phyloP scores from a whole-genome alignment of 2,329 filamentous ascomycete genomes.

The Fusarium sulawesiense region DNA sequence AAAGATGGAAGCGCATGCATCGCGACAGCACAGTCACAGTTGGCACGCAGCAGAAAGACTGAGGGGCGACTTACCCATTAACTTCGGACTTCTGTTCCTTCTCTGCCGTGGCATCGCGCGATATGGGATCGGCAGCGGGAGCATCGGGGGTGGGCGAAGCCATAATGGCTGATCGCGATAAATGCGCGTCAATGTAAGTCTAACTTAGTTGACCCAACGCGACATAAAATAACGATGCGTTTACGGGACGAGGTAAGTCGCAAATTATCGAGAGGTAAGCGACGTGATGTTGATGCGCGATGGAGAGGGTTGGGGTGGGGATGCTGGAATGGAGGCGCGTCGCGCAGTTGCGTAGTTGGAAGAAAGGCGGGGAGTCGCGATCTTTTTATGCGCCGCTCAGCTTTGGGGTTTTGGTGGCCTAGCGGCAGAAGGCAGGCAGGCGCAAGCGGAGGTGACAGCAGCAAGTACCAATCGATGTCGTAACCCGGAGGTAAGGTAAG shows the following conservation, averaged over 20 bases:
- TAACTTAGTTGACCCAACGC: slow-evolving; percentile 48
- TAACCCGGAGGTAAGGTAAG: slow-evolving; percentile 30
- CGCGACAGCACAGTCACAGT: slow-evolving; percentile 24
- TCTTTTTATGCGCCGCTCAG: slow-evolving; percentile 33
- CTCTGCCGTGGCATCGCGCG: slow-evolving; percentile 47
- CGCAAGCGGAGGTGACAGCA: slow-evolving; percentile 38
- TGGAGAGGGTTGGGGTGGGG: slow-evolving; percentile 28
- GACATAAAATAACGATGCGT: slow-evolving; percentile 52
- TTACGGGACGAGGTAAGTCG: slow-evolving; percentile 9
- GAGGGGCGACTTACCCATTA: slow-evolving; percentile 53
- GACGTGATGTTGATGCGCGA: slow-evolving; percentile 32
- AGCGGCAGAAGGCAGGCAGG: slow-evolving; percentile 20
- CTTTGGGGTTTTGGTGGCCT: slow-evolving; percentile 32
- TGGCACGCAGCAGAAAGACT: slow-evolving; percentile 6
- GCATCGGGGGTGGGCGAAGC: slow-evolving; percentile 60
- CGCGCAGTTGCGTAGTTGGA: slow-evolving; percentile 31
- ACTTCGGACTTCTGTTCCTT: slow-evolving; percentile 50
- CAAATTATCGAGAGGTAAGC: not conserved
- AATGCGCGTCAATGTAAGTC: slow-evolving; percentile 44
- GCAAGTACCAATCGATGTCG: slow-evolving; percentile 24
- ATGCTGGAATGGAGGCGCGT: slow-evolving; percentile 40
- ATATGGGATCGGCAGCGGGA: slow-evolving; percentile 60
- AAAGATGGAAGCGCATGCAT: slow-evolving; percentile 1
- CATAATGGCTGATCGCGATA: slow-evolving; percentile 64
- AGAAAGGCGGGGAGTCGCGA: slow-evolving; percentile 31